Percentiles rank a stretch among this genome's conserved stretches.
These are phyloP conservation scores for Taphrina pruni DNA, from an alignment of 1,139 yeast species.

Conservation along the genomic window DNA sequence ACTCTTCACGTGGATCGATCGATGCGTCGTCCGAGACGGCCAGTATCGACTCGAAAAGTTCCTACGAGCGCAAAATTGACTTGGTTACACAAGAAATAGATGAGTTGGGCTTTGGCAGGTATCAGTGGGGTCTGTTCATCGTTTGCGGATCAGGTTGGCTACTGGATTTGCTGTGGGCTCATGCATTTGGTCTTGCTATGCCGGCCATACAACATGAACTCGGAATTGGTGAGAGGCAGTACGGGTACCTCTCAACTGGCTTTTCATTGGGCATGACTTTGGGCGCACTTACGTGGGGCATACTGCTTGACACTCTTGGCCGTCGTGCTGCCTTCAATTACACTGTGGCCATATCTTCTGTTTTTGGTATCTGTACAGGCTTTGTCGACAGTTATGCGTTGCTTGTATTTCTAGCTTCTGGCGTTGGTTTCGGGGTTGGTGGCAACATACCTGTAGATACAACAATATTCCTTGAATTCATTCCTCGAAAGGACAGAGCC, in stretches of 20 bases:
- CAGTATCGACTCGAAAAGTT: background rate
- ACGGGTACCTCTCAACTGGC: conserved; percentile 52
- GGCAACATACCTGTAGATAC: conserved; percentile 64
- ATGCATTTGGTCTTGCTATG: conserved; percentile 35
- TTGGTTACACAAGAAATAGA: conserved; percentile 18
- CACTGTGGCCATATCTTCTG: conserved; percentile 59
- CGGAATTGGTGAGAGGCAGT: conserved; percentile 23
- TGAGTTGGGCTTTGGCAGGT: conserved; percentile 32
- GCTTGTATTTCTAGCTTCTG: conserved; percentile 50
- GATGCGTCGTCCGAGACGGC: background rate
- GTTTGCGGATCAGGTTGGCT: conserved; percentile 42
- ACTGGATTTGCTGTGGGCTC: conserved; percentile 39
- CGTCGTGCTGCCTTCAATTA: conserved; percentile 63
- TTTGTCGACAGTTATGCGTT: conserved; percentile 57
- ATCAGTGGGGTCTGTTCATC: conserved; percentile 40
- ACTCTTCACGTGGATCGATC: background rate
- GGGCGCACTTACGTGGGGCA: conserved; percentile 66
- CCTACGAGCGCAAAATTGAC: conserved; percentile 17
- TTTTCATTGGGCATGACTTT: conserved; percentile 58
- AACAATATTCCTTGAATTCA: conserved; percentile 64
- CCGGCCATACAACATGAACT: conserved; percentile 36
- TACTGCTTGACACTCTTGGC: conserved; percentile 66
- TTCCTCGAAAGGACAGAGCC: conserved; percentile 63
- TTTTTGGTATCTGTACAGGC: conserved; percentile 63
- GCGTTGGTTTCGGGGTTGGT: conserved; percentile 61